Conservation (phyloP, 75 land plant species). For the Cunninghamia lanceolata region DNA sequence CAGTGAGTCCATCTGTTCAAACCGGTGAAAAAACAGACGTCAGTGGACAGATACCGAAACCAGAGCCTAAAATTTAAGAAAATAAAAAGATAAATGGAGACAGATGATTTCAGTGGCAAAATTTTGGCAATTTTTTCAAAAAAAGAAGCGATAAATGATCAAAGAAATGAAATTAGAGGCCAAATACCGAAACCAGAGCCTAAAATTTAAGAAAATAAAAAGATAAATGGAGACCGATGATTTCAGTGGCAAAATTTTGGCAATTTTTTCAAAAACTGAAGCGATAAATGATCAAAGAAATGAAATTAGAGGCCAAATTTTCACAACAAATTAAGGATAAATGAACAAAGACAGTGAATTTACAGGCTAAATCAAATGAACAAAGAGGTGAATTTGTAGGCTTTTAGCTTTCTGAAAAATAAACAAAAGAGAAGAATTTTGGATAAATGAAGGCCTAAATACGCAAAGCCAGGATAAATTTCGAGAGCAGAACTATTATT, state of each 20-base stretch:
- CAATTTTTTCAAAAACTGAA: neutral
- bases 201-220: neutral
- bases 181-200: neutral
- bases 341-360: neutral
- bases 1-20: slow-evolving; percentile 31
- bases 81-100: neutral
- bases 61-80: neutral
- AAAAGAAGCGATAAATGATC: neutral
- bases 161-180: neutral
- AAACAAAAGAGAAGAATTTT: neutral
- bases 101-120: neutral
- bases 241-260: too few species aligned
- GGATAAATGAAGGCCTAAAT: neutral
- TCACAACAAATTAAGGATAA: neutral
- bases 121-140: neutral
- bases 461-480: neutral
- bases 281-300: too few species aligned
- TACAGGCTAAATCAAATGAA: neutral
- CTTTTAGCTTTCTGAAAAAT: neutral
- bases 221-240: neutral
- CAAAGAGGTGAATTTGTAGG: neutral
- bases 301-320: neutral
- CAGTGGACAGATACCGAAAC: neutral
- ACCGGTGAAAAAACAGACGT: neutral
- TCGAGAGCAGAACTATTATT: too few species aligned